Evolutionary conservation across 441 rosid genomes (phyloP).

Genomic region (Omphalea diandra): DNA sequence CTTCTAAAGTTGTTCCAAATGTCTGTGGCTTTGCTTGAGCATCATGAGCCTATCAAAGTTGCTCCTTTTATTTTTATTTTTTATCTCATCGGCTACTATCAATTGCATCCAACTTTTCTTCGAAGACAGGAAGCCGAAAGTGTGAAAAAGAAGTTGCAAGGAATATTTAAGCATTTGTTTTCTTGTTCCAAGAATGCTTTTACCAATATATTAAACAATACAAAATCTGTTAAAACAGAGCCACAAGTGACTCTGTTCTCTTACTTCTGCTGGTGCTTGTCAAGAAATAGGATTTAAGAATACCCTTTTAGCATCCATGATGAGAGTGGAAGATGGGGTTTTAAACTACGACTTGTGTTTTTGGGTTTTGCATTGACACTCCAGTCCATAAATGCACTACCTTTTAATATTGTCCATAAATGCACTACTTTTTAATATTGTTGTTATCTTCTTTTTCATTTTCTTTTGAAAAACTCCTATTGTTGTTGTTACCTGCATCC

Average conservation of each 20-base stretch:
- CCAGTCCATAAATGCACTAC: no score
- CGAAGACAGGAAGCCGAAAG: constrained; percentile 1
- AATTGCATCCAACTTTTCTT: background rate
- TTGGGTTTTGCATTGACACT: background rate
- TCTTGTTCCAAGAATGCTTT: background rate
- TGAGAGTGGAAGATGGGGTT: background rate
- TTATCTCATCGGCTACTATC: background rate
- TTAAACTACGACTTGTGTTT: background rate
- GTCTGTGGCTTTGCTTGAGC: constrained; percentile 9
- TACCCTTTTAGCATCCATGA: background rate
- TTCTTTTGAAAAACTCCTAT: no score
- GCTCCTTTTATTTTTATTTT: background rate
- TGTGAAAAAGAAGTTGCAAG: background rate
- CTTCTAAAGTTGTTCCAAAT: constrained; percentile 8
- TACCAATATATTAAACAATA: background rate
- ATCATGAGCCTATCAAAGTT: background rate
- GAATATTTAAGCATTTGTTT: background rate
- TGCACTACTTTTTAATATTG: no score
- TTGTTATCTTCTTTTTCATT: no score
- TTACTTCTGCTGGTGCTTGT: background rate
- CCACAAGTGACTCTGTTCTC: background rate
- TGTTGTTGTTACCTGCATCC: background rate
- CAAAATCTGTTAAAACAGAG: background rate
- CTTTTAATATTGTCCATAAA: no score
- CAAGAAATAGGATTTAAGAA: background rate